Base-by-base conservation (phyloP, 176 grass and related monocot species). In the Oryza coarctata region DNA sequence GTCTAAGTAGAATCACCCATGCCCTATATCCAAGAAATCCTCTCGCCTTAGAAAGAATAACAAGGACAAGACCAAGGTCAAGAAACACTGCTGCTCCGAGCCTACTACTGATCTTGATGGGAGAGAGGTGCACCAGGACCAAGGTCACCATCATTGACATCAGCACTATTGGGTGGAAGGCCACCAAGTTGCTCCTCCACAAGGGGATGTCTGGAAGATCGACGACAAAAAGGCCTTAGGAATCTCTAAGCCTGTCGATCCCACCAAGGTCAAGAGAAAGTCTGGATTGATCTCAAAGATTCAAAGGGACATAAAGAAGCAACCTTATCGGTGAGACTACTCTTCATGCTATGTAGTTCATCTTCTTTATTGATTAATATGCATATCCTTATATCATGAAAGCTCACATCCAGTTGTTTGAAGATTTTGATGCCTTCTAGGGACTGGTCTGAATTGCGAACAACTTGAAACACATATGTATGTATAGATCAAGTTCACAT, bases 91-190 rank as follows among this genome's bases (percentile, higher is more conserved):
- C 65, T 77, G 64, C 35, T 36, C 77, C 26, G 84, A 80, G 65
- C 50, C 31, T 60, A 29, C 78, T 27, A 41, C 63, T 11, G 65
- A 68, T 69, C 77, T 39, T 7, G 71, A 73, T 23, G 68, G 79
- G 33, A n/a, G 87, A 77, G 40, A 82, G 63, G 66, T 82, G 36
- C 43, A 79, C 76, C 61, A 82, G 57, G 87, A 93, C 90, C 0
- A 89, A 98, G 34, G 90, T 94, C 50, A 98, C 92, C 9, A 80
- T 98, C n/a, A 98, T 98, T 35, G 95, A 98, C 55, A 95, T 90
- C 34, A 93, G 95, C 82, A 85, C 73, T 27, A 44, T 86, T 5
- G 90, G 88, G 2, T 98, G 96, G 93, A 95, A 93, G 73, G 82
- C 80, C 0, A 67, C 82, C 47, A 95, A 98, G 82, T n/a, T 95